A percentile compares a stretch with the other conserved stretches of the same genome.
These are phyloP conservation scores for Paecilomyces fulvus DNA, from an alignment of 2,329 filamentous ascomycete genomes.

Conservation along the genomic window DNA sequence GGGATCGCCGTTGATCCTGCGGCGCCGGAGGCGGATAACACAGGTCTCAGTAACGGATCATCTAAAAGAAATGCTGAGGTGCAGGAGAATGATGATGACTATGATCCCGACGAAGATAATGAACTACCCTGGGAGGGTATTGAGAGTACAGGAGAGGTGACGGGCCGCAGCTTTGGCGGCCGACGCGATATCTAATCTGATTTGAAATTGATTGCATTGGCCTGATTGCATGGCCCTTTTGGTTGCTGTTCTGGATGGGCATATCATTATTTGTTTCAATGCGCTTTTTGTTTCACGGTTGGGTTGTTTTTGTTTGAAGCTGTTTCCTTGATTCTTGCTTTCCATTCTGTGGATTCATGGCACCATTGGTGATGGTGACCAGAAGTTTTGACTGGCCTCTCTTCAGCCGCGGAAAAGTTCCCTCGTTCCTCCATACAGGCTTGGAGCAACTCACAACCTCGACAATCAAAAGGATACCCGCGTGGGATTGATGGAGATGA, in stretches of 20 bases:
- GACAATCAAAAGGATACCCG: not conserved
- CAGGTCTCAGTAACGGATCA: constrained; percentile 21
- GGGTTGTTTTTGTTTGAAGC: not conserved
- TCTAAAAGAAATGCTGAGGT: constrained; percentile 11
- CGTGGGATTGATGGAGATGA: not conserved
- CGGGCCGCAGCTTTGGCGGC: constrained; percentile 17
- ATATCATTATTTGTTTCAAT: not conserved
- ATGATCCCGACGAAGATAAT: constrained; percentile 25
- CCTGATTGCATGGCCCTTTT: not conserved
- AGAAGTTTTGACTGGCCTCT: not conserved
- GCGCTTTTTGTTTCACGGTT: not conserved
- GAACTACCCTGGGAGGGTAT: constrained; percentile 37
- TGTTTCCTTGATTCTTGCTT: not conserved
- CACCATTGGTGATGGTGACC: not conserved
- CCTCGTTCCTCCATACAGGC: not conserved
- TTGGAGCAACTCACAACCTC: not conserved
- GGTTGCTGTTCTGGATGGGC: not conserved
- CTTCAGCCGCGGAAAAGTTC: not conserved
- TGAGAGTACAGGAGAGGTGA: constrained; percentile 34
- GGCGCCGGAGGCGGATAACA: constrained; percentile 15
- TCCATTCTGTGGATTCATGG: not conserved
- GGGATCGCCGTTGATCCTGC: constrained; percentile 24
- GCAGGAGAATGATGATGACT: constrained; percentile 6
- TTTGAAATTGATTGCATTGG: not conserved
- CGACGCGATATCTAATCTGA: constrained; percentile 8